Percentiles rank a stretch among this genome's conserved stretches.
Evolutionary conservation across 768 basidiomycete species (phyloP).

Genomic region (Boletus eberwhitei): DNA sequence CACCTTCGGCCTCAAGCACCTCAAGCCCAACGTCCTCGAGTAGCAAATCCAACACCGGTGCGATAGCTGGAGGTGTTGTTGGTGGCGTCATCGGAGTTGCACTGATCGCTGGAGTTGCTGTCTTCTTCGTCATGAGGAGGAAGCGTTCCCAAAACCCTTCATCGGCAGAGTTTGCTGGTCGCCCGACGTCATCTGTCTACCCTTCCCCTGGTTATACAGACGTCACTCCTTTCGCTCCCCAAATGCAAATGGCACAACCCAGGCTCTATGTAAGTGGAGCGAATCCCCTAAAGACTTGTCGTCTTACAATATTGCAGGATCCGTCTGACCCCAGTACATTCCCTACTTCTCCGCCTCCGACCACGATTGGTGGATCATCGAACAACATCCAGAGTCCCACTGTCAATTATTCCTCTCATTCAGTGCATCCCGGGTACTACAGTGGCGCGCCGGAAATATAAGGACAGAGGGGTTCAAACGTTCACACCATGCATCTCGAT

Average conservation of each 20-base stretch:
- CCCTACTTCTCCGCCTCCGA: conserved; percentile 27
- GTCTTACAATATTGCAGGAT: conserved; percentile 24
- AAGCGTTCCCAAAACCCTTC: conserved; percentile 24
- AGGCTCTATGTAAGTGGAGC: conserved; percentile 29
- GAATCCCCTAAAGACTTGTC: background rate
- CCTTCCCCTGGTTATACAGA: conserved; percentile 8
- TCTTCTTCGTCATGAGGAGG: conserved; percentile 39
- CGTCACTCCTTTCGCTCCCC: conserved; percentile 9
- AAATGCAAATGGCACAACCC: conserved; percentile 25
- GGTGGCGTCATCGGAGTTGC: conserved; percentile 58
- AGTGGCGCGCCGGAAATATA: conserved; percentile 27
- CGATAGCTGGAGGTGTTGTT: conserved; percentile 61
- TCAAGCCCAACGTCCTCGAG: conserved; percentile 3
- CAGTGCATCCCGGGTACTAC: conserved; percentile 17
- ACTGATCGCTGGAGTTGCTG: conserved; percentile 35
- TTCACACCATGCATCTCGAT: background rate
- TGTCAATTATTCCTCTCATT: conserved; percentile 11
- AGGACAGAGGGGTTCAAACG: background rate
- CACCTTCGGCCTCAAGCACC: conserved; percentile 7
- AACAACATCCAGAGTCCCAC: conserved; percentile 3
- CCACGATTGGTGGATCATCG: conserved; percentile 7
- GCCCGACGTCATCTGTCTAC: background rate
- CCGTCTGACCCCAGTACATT: conserved; percentile 38
- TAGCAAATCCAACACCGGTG: conserved; percentile 40
- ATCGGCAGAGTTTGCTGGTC: conserved; percentile 11